Evolutionary conservation across 768 basidiomycete species (phyloP), one percentile per base, ranked within the genome.

Genomic region (Cytidiella melzeri): DNA sequence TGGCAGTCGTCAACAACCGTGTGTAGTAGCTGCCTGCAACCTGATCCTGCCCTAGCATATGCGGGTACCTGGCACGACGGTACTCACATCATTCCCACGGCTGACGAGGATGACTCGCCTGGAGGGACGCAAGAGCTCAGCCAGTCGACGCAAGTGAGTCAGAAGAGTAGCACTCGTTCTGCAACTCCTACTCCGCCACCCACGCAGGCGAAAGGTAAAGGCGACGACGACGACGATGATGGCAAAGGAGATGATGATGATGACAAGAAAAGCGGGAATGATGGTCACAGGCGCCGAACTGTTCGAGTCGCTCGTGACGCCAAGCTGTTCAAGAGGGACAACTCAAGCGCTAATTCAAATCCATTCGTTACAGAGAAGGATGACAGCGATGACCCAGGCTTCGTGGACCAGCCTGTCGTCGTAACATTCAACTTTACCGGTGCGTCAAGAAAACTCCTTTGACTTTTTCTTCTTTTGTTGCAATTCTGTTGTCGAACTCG

Each of bases 381-480:
- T 44, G 60, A 63, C 40, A 51, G 48, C 27, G 61, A 61, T 48
- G 60, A 61, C 41, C 41, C 53, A 3, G 58, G 55, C 19, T 59
- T 59, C 41, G 52, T 55, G 36, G 62, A 61, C 48, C 28, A 34
- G 26, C 47, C 51, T 12, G 62, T 63, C 19, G 53, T 45, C 2
- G 62, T 57, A 3, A 43, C 58, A 26, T 52, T 63, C 53, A 65
- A 58, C 52, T 63, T 65, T 49, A 63, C 59, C 28, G 61, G 61
- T 62, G 36, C 43, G 61, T 62, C 41, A 36, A n/a, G n/a, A n/a
- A n/a, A 25, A 12, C 27, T 18, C 27, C 43, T 41, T 7, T 39
- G 10, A n/a, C 38, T 48, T 36, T 25, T 38, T n/a, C n/a, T 21
- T 19, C 24, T 23, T 49, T 51, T 27, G 30, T 34, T 34, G 30